Conservation (phyloP, 495 filamentous ascomycete species). For the Penicillium daleae region DNA sequence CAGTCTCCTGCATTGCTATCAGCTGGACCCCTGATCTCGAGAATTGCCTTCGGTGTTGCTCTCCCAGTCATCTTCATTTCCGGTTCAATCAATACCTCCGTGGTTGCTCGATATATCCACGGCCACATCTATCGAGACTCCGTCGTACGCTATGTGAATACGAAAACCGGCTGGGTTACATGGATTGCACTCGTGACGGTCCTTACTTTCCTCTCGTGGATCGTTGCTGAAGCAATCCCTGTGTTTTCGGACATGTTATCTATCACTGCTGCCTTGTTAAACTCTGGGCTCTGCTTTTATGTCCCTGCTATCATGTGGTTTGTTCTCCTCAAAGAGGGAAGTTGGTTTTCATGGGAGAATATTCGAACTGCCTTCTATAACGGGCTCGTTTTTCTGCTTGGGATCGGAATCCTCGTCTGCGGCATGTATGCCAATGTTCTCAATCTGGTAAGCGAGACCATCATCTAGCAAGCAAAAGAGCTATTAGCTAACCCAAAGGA, state of each 20-base stretch:
- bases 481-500: background rate
- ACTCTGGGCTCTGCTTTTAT: conserved; percentile 68
- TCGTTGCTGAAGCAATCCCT: conserved; percentile 70
- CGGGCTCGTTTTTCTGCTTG: conserved; percentile 27
- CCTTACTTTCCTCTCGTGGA: conserved; percentile 63
- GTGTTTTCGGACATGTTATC: conserved; percentile 67
- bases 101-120: conserved; percentile 63
- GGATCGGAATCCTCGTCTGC: conserved; percentile 53
- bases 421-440: conserved; percentile 58
- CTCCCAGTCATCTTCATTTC: conserved; percentile 73
- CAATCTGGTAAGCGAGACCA: conserved; percentile 55
- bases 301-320: conserved; percentile 69
- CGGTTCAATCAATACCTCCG: conserved; percentile 62
- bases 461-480: background rate
- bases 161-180: conserved; percentile 53
- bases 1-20: conserved; percentile 68
- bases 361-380: conserved; percentile 24
- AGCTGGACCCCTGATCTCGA: conserved; percentile 59
- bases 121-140: conserved; percentile 55
- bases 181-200: conserved; percentile 60
- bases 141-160: conserved; percentile 59
- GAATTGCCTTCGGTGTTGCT: conserved; percentile 72
- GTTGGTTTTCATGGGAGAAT: conserved; percentile 36
- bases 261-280: conserved; percentile 62
- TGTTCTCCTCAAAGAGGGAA: conserved; percentile 47